Percentiles rank a stretch among this genome's conserved stretches.
phyloP scores from a whole-genome alignment of 345 rosid species.

The Raphanus raphanistrum region DNA sequence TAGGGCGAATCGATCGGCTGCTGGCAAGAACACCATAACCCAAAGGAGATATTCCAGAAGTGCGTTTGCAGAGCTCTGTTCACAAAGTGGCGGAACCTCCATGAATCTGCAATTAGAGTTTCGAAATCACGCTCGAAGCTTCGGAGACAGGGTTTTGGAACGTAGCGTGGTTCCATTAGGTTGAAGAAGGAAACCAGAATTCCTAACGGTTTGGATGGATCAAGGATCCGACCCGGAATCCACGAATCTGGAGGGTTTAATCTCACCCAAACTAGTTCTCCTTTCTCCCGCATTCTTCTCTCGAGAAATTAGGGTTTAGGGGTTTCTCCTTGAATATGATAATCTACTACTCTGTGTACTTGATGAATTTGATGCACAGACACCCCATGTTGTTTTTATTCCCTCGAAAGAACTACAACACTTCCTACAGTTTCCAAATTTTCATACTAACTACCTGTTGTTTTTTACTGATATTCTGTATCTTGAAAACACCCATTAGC shows the following conservation, averaged over 20 bases:
- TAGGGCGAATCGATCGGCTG: constrained; percentile 22
- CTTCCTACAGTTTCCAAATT: no score
- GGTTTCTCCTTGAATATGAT: neutral
- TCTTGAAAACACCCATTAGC: no score
- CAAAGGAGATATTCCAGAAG: constrained; percentile 38
- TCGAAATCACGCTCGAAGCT: constrained; percentile 32
- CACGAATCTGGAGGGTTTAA: constrained; percentile 2
- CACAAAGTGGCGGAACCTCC: constrained; percentile 19
- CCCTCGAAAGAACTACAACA: no score
- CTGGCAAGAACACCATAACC: constrained; percentile 38
- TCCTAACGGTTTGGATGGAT: constrained; percentile 19
- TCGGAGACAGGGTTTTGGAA: constrained; percentile 24
- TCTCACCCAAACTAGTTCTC: constrained; percentile 27
- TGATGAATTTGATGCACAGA: no score
- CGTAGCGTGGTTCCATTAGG: constrained; percentile 27
- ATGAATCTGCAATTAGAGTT: constrained; percentile 16
- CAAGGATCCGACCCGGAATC: constrained; percentile 38
- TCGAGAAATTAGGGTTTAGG: constrained; percentile 22
- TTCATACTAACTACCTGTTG: no score
- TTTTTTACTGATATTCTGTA: no score
- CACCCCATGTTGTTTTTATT: no score
- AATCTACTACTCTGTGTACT: no score
- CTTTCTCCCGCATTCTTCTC: constrained; percentile 33
- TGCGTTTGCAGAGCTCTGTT: constrained; percentile 32
- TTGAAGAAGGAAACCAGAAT: constrained; percentile 29